Evolutionary conservation across 139 green algal genomes (phyloP), one percentile per base, ranked within the genome.

Genomic region (Diplosphaera chodatii): DNA sequence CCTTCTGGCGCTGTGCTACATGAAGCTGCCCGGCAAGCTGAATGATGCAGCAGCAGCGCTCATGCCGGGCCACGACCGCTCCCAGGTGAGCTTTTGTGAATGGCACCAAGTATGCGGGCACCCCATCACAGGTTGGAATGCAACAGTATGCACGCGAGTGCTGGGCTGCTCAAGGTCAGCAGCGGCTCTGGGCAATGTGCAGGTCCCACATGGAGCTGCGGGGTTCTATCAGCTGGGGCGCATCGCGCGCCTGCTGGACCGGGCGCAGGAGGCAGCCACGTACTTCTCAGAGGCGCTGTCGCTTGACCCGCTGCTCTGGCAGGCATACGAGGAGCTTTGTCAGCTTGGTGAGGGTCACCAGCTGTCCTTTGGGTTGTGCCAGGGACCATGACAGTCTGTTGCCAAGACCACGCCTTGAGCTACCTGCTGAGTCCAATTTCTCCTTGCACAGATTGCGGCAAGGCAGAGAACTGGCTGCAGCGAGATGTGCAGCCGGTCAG

Each of bases 301-400:
- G 25, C 29, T 89, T 25, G 88, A 98, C 69, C 91, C 92, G 1
- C 80, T 96, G 72, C 72, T 96, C 69, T 98, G 93, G 93, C 82
- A 68, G n/a, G 90, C 94, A 1, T 96, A 89, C 75, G 89, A 97
- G 74, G 93, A 95, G 85, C 87, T 98, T 10, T 98, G 94, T 74
- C 63, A 77, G 5, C 77, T 98, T 23, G 94, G 91, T 83, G 81
- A 70, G 32, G 13, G 25, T 6, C 6, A 10, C 37, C 37, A 6
- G 37, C 10, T 48, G n/a, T n/a, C n/a, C n/a, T n/a, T n/a, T n/a
- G n/a, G n/a, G n/a, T n/a, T n/a, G n/a, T n/a, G 37, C 37, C 37
- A 8, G 37, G 37, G 10, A 48, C 13, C 37, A 48, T 48, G 37
- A 13, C 37, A 48, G 37, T 13, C 37, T 48, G 37, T 21, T 48